Percentiles rank a stretch among this genome's conserved stretches.
Conservation (phyloP, 768 basidiomycete species). For the Tulasnella sp. region DNA sequence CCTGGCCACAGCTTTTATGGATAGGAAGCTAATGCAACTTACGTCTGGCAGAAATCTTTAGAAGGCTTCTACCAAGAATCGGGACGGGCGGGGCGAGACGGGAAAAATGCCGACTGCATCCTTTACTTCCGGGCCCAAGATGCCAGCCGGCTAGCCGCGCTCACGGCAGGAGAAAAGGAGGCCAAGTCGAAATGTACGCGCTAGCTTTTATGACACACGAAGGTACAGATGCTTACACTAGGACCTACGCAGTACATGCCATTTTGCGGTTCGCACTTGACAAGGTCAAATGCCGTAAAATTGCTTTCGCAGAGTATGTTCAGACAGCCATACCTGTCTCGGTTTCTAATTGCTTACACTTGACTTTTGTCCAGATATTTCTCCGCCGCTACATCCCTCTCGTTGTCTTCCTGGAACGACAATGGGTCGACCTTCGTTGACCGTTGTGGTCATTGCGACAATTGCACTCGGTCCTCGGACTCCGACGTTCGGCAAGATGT, state of each 20-base stretch:
- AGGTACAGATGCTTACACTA: neutral
- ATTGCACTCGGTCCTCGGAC: conserved; percentile 63
- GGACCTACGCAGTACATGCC: conserved; percentile 55
- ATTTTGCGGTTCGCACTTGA: conserved; percentile 82
- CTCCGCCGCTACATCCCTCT: conserved; percentile 66
- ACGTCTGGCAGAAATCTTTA: conserved; percentile 53
- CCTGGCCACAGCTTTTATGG: conserved; percentile 30
- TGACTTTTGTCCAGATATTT: conserved; percentile 59
- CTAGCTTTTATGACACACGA: neutral
- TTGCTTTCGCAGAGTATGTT: conserved; percentile 71
- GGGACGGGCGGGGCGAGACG: conserved; percentile 90
- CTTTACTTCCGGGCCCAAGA: conserved; percentile 79
- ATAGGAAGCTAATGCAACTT: neutral
- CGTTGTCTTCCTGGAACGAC: conserved; percentile 70
- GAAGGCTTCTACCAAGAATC: conserved; percentile 95
- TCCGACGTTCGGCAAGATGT: conserved; percentile 57
- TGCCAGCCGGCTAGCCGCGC: conserved; percentile 53
- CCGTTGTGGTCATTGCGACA: conserved; percentile 89
- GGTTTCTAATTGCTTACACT: neutral
- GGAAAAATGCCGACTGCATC: conserved; percentile 78
- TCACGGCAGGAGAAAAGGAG: conserved; percentile 56
- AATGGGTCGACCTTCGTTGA: conserved; percentile 53
- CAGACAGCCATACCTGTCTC: conserved; percentile 16
- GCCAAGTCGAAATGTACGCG: conserved; percentile 58
- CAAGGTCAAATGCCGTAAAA: conserved; percentile 72